Base-by-base conservation (phyloP, 176 grass and related monocot genomes). In the Oryza brachyantha region DNA sequence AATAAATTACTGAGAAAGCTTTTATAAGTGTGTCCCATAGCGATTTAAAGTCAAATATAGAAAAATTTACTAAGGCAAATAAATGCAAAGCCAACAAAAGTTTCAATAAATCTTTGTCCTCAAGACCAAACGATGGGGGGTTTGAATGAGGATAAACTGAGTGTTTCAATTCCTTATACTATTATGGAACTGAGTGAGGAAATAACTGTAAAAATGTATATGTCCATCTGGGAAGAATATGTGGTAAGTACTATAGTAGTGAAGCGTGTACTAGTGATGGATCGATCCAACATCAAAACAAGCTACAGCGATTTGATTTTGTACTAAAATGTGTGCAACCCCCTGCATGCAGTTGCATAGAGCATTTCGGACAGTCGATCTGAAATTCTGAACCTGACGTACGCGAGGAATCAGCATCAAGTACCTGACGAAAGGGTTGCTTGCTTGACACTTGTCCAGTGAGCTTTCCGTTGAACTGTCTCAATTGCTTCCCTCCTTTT, bases 391-490 rank as follows among this genome's bases (percentile, higher is more conserved):
- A 31, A 26, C 32, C 31, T 75, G 70, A 75, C 61, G 60, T 74
- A 83, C 71, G 17, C 43, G 21, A 37, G 62, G 29, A 75, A 75
- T 59, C 72, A 69, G 64, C 37, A 69, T 14, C 35, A 66, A 55
- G 83, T 84, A 84, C 66, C 45, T 85, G 76, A 27, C 27, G 13
- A 73, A 32, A 24, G 19, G 21, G 76, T 66, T 42, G 45, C 45
- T 72, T 13, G 43, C 2, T 58, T 59, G 69, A 86, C 84, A 86
- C 76, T 59, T 80, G 84, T 79, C 79, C 74, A 31, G 28, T 68
- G n/a, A 42, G 69, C 68, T 79, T 80, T 85, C 69, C 45, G 68
- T 79, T 85, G 27, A 73, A 79, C 60, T 73, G 68, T 73, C 83
- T 73, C 83, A 54, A 31, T 27, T 22, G 41, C 57, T 0, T 8